Base-by-base conservation (phyloP, 164 flowering plant species). In the Piper longum region DNA sequence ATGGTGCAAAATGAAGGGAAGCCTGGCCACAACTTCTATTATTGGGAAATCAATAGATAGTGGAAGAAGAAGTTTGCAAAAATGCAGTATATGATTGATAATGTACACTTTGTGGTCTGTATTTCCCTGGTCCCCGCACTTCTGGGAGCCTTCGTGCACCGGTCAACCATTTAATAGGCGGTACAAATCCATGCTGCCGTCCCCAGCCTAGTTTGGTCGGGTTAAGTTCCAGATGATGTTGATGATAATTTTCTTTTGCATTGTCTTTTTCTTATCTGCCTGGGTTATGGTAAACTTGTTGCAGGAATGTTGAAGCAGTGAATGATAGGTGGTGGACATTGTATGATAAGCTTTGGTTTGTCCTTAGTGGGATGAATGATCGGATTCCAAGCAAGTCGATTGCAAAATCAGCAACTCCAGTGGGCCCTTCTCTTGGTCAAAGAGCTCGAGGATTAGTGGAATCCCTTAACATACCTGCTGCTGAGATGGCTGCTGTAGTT, bases 401-500 rank as follows among this genome's bases (percentile, higher is more conserved):
- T 6, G 75, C 87, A 3, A 91, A 82, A 74, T 67, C 83, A 56
- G 78, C 88, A 71, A 66, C 84, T 48, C 43, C 84, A 26, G 72
- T 51, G 9, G 85, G 80, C 16, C 96, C 99, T 64, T 84, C 97
- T 64, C 75, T 95, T 63, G 89, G 99, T 62, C 99, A 95, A 80
- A 82, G 99, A 76, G 99, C 99, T 55, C 97, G 99, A 73, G 99
- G 96, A 59, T 76, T 95, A 62, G 97, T 95, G 36, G 99, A 95
- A 69, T 95, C 99, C 9, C 63, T 95, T 65, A 95, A 95, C 75
- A 86, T 91, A 69, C 99, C 99, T 72, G 99, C 99, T 64, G 96
- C 96, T 51, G 99, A 95, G 80, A 87, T 93, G 95, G 99, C 99
- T 71, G 97, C 99, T 61, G 99, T 82, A 66, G 96, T 91, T 77